Evolutionary conservation across 495 filamentous ascomycete genomes (phyloP), one percentile per base, ranked within the genome.

Genomic region (Usnea hakonensis): DNA sequence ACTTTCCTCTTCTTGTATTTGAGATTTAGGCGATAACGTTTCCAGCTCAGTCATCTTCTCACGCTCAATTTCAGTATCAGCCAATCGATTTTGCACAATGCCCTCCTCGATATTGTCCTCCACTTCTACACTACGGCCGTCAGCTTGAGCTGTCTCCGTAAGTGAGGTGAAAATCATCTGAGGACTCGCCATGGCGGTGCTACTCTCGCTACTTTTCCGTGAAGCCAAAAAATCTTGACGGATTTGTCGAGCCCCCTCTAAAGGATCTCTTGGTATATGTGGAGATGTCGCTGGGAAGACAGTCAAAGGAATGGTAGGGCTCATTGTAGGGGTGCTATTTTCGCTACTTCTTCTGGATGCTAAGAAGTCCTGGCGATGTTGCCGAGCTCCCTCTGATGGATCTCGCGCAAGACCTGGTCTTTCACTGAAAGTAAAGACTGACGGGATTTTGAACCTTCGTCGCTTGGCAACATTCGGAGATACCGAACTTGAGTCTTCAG

Each of bases 331-430:
- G 48, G 60, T 60, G 33, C 61, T 66, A 38, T 55, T 48, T n/a
- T 57, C 64, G 41, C 64, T 66, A 13, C 64, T 59, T 43, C 48
- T 68, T 26, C 67, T 52, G 2, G 60, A 63, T 35, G 58, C 64
- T 13, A 71, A 61, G 40, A 66, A 71, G 28, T 71, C 69, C 55
- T 64, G 44, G 14, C 69, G 62, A 37, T 62, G 56, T 37, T 57
- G 59, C 17, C 67, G 56, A 35, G 62, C 64, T 38, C 61, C 35
- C 10, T 57, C 64, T 44, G 67, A 69, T 23, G 67, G 64, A 64
- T 70, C 67, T 41, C 46, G 56, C 35, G 38, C 32, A 37, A 64
- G 19, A 11, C 61, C 40, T 32, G 65, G 23, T 19, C 62, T 65
- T 28, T 70, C 57, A 53, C 36, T 61, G 21, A 67, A 59, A 4